Conservation (phyloP, 352 stramenopile genomes). For the Globisporangium rhizosaccharum region DNA sequence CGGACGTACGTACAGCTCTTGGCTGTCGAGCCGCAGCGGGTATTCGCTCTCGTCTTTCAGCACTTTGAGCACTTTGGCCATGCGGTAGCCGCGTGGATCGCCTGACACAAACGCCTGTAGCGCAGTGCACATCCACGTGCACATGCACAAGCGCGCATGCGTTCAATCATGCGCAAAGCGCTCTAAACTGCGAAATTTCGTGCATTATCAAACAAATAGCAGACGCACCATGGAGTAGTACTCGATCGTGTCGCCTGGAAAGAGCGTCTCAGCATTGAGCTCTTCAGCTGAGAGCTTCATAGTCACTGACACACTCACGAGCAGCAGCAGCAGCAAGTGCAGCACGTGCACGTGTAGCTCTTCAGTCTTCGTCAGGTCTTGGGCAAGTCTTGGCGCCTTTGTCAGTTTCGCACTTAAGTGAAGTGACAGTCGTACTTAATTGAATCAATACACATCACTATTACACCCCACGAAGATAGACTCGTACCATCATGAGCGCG, state of each 20-base stretch:
- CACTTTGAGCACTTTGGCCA: constrained; percentile 56
- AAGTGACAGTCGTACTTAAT: too few species aligned
- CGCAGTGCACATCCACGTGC: neutral
- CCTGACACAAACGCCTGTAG: constrained; percentile 64
- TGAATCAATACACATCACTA: too few species aligned
- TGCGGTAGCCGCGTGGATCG: constrained; percentile 52
- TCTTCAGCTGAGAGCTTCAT: constrained; percentile 50
- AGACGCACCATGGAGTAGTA: constrained; percentile 65
- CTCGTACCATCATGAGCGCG: too few species aligned
- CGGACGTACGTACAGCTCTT: constrained; percentile 52
- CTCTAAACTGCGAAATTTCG: neutral
- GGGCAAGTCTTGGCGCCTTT: too few species aligned
- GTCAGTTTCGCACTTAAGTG: too few species aligned
- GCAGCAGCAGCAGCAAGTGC: neutral
- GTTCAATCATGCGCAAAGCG: constrained; percentile 1
- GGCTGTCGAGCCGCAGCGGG: constrained; percentile 55
- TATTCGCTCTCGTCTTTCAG: constrained; percentile 40
- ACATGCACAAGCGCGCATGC: neutral
- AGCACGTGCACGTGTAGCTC: neutral
- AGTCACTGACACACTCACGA: constrained; percentile 2
- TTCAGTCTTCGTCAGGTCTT: too few species aligned
- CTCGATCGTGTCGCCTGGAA: constrained; percentile 66
- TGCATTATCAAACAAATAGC: too few species aligned
- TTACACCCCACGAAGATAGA: too few species aligned
- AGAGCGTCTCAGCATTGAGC: constrained; percentile 52